Evolutionary conservation across 495 filamentous ascomycete genomes (phyloP), one percentile per base, ranked within the genome.

Genomic region (Staphylotrichum longicolle): DNA sequence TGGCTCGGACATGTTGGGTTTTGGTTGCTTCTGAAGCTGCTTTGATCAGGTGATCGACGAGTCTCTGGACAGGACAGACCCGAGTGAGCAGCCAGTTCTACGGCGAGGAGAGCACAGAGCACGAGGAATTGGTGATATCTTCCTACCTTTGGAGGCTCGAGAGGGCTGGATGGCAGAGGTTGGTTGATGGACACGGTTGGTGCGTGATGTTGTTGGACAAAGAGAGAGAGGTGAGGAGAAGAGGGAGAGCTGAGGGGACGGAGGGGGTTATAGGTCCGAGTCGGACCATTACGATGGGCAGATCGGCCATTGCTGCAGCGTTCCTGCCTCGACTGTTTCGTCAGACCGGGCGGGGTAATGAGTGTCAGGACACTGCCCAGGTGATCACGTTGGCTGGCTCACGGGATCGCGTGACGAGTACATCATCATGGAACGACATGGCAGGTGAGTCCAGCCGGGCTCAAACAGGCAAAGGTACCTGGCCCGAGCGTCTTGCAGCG

Each of bases 1-100:
- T 65, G 83, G 84, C 73, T 83, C 84, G 67, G 86, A 81, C 85
- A 89, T 88, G 79, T 57, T 82, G 75, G 65, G 40, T 55, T 65
- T 58, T 60, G 59, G 37, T 41, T 46, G 20, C 20, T 58, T 51
- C 48, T 60, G 54, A 48, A 49, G 44, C 35, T 20, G 32, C 11
- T 57, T 9, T 27, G 54, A 59, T 58, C 47, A 58, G 39, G 40
- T 47, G 58, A 61, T 65, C 52, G 53, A 27, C 35, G 54, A 30
- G 42, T 62, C 53, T 40, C 49, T 64, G 44, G n/a, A 44, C 34
- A 32, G 54, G 33, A 50, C 34, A 48, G 53, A 15, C 9, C 7
- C 14, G 49, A 27, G 58, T 61, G 44, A 61, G 58, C 52, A 61
- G 39, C 51, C 47, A 30, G 32, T 9, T 47, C 48, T 5, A 41